Conservation (phyloP, 495 filamentous ascomycete species). For the Penicillium paxilli region DNA sequence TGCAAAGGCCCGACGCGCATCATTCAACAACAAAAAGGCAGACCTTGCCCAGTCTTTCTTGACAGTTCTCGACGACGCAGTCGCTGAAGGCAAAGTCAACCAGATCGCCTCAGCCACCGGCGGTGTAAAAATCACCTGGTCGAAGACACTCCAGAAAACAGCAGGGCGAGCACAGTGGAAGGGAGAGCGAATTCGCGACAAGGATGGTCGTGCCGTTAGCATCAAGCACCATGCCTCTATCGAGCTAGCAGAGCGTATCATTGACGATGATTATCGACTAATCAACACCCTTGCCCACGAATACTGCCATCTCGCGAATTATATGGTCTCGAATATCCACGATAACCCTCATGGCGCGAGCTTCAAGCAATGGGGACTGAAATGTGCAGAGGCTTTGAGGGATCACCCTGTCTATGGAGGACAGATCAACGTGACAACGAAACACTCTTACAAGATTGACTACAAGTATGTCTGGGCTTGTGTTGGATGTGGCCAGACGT, state of each 20-base stretch:
- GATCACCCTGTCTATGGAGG: constrained; percentile 46
- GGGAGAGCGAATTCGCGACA: constrained; percentile 51
- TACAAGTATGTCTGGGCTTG: constrained; percentile 91
- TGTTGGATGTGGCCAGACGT: constrained; percentile 62
- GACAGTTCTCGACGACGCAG: constrained; percentile 64
- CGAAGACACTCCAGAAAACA: constrained; percentile 79
- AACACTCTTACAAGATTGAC: constrained; percentile 82
- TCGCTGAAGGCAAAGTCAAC: constrained; percentile 63
- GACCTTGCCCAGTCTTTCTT: constrained; percentile 69
- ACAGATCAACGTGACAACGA: constrained; percentile 76
- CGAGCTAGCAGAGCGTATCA: constrained; percentile 85
- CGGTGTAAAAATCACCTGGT: constrained; percentile 80
- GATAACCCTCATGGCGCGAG: constrained; percentile 76
- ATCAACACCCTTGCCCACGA: constrained; percentile 90
- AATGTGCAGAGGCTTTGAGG: constrained; percentile 45
- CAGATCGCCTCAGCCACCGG: constrained; percentile 63
- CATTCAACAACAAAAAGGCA: constrained; percentile 68
- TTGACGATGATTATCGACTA: constrained; percentile 73
- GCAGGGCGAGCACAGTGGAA: constrained; percentile 87
- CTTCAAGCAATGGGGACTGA: constrained; percentile 72
- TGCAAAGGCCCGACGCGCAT: constrained; percentile 51
- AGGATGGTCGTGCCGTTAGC: constrained; percentile 7
- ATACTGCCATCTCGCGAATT: constrained; percentile 90
- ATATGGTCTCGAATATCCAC: constrained; percentile 69
- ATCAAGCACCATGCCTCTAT: constrained; percentile 71